Conservation (phyloP, 306 rosid species). For the Dryas drummondii region DNA sequence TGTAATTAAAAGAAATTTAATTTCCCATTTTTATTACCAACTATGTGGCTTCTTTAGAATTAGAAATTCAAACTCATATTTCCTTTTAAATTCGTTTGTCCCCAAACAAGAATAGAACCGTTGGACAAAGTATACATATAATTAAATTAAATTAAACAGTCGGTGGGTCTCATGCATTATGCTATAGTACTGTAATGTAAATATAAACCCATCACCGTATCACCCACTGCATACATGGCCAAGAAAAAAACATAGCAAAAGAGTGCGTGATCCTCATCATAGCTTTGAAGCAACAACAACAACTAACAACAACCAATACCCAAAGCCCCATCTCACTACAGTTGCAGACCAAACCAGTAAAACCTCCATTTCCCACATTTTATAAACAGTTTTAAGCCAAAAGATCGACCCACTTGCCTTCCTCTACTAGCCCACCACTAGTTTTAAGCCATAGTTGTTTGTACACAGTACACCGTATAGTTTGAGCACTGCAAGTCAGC, state of each 20-base stretch:
- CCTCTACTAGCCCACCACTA: background rate
- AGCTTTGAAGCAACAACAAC: background rate
- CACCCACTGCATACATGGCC: too few relatives aligned
- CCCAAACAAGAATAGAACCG: background rate
- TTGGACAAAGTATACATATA: background rate
- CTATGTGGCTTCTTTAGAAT: background rate
- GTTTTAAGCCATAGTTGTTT: too few relatives aligned
- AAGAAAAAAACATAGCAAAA: background rate
- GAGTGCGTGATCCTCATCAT: conserved; percentile 4
- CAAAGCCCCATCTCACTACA: conserved; percentile 3
- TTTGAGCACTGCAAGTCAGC: background rate
- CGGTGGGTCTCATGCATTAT: background rate
- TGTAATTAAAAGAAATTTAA: too few relatives aligned
- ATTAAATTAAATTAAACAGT: background rate
- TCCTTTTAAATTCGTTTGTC: background rate
- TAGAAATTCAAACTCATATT: background rate
- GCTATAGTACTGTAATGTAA: background rate
- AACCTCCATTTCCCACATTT: background rate
- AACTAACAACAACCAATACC: background rate
- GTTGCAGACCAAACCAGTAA: background rate
- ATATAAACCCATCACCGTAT: background rate
- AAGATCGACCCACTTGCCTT: background rate
- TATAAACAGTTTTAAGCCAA: too few relatives aligned
- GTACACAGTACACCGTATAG: background rate
- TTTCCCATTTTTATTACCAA: too few relatives aligned